Evolutionary conservation across 805 yeast species (phyloP).

Genomic region (Candida montana): DNA sequence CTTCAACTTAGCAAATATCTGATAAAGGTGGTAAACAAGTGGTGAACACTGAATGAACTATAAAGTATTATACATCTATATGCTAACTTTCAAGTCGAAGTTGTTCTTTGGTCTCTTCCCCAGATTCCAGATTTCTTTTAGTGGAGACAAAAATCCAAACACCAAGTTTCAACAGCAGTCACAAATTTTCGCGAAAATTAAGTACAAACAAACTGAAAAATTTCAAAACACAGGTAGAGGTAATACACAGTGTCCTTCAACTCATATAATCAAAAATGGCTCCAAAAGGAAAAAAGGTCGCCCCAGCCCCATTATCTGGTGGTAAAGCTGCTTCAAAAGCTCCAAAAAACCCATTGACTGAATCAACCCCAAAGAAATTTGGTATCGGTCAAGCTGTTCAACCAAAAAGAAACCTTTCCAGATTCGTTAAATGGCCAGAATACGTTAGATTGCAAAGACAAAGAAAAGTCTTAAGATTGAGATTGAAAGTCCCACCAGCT

Average conservation of each 20-base stretch:
- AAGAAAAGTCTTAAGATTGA: conserved; percentile 89
- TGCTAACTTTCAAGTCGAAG: no score
- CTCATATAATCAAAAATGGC: conserved; percentile 7
- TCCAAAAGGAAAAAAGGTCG: conserved; percentile 67
- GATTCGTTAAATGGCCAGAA: conserved; percentile 99
- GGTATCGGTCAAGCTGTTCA: conserved; percentile 97
- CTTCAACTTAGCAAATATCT: no score
- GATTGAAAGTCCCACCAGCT: conserved; percentile 99
- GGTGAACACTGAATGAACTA: no score
- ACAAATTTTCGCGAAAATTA: not conserved
- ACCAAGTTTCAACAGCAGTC: conserved; percentile 3
- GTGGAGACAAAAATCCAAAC: not conserved
- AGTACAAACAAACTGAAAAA: conserved; percentile 2
- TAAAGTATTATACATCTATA: no score
- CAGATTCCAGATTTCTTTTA: no score
- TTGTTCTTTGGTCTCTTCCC: no score
- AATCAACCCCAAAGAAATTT: conserved; percentile 84
- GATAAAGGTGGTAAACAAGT: no score
- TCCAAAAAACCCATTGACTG: conserved; percentile 80
- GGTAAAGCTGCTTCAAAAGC: conserved; percentile 57
- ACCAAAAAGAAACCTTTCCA: conserved; percentile 92
- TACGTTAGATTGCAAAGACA: conserved; percentile 98
- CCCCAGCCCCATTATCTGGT: conserved; percentile 98
- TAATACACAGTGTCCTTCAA: not conserved
- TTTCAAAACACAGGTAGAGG: not conserved